Evolutionary conservation across 1,284 basidiomycete genomes (phyloP).

Genomic region (Apiotrichum brassicae): DNA sequence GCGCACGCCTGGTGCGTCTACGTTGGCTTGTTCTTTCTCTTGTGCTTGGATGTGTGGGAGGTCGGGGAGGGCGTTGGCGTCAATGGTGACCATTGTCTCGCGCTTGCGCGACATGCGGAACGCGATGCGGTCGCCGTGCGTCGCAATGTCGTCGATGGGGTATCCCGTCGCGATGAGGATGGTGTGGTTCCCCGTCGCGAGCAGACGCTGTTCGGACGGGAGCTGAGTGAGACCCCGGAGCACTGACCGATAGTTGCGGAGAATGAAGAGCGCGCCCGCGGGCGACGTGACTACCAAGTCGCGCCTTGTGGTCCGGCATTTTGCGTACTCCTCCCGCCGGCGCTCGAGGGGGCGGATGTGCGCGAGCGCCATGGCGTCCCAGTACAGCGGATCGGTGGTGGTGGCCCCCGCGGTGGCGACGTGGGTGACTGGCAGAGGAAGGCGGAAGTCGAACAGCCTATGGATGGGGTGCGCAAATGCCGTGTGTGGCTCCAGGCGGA

Average conservation of each 20-base stretch:
- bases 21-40: too few relatives aligned
- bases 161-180: background rate
- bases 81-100: background rate
- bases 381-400: background rate
- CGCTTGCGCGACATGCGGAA: background rate
- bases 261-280: slow-evolving; percentile 17
- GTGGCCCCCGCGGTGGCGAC: background rate
- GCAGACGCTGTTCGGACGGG: background rate
- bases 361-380: background rate
- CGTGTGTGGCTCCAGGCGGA: background rate
- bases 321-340: background rate
- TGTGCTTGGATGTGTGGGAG: background rate
- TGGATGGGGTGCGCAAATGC: background rate
- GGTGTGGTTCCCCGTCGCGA: background rate
- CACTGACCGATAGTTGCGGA: slow-evolving; percentile 24
- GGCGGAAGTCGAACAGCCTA: background rate
- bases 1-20: background rate
- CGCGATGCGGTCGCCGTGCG: background rate
- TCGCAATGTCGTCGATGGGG: background rate
- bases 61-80: background rate
- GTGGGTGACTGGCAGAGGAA: background rate
- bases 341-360: slow-evolving; percentile 4
- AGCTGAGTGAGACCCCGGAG: background rate
- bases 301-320: slow-evolving; percentile 22
- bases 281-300: slow-evolving; percentile 24